These are phyloP conservation scores for Daphne laureola DNA, from an alignment of 441 rosid species.

Conservation along the genomic window DNA sequence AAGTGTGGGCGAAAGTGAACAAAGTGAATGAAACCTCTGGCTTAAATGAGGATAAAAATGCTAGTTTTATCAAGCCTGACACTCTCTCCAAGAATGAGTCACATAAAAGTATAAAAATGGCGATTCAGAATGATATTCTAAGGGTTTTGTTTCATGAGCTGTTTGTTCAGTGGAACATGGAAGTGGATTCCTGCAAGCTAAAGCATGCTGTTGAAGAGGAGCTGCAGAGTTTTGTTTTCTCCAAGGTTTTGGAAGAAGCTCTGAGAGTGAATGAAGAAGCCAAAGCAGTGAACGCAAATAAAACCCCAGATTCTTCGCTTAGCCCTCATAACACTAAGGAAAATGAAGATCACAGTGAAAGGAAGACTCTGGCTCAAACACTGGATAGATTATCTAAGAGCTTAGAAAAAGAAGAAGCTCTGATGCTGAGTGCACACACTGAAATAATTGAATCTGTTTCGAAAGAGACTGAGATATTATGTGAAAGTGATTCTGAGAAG, in stretches of 20 bases:
- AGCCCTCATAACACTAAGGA: constrained; percentile 5
- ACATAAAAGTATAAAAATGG: constrained; percentile 17
- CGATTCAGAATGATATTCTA: constrained; percentile 25
- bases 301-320: constrained; percentile 7
- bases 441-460: constrained; percentile 12
- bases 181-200: constrained; percentile 13
- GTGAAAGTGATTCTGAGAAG: constrained; percentile 15
- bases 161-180: constrained; percentile 17
- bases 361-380: constrained; percentile 9
- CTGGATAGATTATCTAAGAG: constrained; percentile 7
- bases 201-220: constrained; percentile 24
- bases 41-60: constrained; percentile 12
- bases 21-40: constrained; percentile 20
- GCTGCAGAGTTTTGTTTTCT: constrained; percentile 12
- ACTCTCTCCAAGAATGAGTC: not conserved
- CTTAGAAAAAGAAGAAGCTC: constrained; percentile 11
- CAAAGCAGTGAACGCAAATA: constrained; percentile 4
- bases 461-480: constrained; percentile 9
- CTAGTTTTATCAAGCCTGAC: not conserved
- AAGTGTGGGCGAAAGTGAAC: constrained; percentile 33
- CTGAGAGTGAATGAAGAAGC: constrained; percentile 2
- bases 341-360: constrained; percentile 7
- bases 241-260: constrained; percentile 20
- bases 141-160: constrained; percentile 23
- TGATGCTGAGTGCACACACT: constrained; percentile 8